Evolutionary conservation across 129 eudicot species (phyloP).

Genomic region (Erigeron canadensis): DNA sequence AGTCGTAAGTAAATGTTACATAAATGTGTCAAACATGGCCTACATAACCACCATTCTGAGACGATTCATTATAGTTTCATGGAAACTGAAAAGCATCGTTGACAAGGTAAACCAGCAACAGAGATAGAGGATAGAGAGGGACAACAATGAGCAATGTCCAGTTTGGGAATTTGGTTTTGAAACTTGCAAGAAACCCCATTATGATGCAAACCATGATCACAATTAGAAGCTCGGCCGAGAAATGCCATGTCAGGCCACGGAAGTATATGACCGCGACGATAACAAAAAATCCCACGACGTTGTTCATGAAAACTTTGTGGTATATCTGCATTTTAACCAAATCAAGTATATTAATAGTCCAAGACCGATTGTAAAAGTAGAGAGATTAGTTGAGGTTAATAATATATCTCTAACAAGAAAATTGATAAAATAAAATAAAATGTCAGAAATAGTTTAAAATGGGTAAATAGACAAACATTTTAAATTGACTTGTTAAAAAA

Average conservation of each 20-base stretch:
- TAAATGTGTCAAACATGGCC: too few species aligned
- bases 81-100: conserved; percentile 23
- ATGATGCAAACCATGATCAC: conserved; percentile 46
- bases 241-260: conserved; percentile 58
- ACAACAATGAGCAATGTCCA: conserved; percentile 57
- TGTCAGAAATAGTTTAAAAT: too few species aligned
- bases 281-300: conserved; percentile 60
- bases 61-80: background rate
- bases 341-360: background rate
- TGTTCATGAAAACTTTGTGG: conserved; percentile 75
- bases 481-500: too few species aligned
- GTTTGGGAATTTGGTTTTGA: conserved; percentile 46
- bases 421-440: too few species aligned
- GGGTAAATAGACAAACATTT: too few species aligned
- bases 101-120: conserved; percentile 56
- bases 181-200: conserved; percentile 53
- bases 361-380: background rate
- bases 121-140: conserved; percentile 64
- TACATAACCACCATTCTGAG: too few species aligned
- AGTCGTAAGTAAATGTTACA: too few species aligned
- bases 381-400: background rate
- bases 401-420: background rate
- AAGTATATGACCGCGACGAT: conserved; percentile 54
- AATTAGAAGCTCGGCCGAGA: conserved; percentile 55
- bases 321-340: conserved; percentile 52